Base-by-base conservation (phyloP, 352 stramenopile species). In the Globisporangium nodosum region DNA sequence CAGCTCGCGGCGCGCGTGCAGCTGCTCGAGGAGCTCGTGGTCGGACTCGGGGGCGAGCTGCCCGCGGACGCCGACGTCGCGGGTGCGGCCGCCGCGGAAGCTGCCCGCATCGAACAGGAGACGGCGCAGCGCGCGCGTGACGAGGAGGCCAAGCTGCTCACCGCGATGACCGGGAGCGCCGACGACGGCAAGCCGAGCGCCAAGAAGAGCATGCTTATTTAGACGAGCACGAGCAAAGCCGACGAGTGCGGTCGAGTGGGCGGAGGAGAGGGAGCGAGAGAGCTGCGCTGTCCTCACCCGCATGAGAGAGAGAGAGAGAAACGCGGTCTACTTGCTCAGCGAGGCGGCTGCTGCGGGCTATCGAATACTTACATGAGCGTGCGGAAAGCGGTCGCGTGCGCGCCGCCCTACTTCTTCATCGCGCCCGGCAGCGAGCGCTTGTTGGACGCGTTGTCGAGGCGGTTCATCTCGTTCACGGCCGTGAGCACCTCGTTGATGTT, bases 401-500 rank as follows among this genome's bases (percentile, higher is more conserved):
- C 24, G 24, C 24, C 33, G 5, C 15, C 11, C 53, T 73, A 85
- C 54, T 83, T 85, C 67, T 91, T 94, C 51, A 80, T 82, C 15
- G 78, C 76, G 15, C 78, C 82, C 21, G 86, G 80, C 42, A 94
- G 70, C 57, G 81, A 84, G 18, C 85, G 82, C 74, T 87, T 88
- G 55, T 72, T 87, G 24, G 82, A 92, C 61, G 85, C 66, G 64
- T 70, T 83, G 71, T 98, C 87, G 69, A 98, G 83, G 58, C 89
- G 96, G 60, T 96, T 97, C 85, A 99, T 98, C 73, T 99, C 96
- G 69, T 98, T 98, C 58, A 99, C 94, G 20, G 95, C 90, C 61
- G 92, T 92, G 60, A 99, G 78, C 64, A 99, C 97, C 50, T 96
- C 77, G 69, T 97, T 97, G 73, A 99, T 99, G 85, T 99, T 99